These are phyloP conservation scores for Drechslerella dactyloides DNA, from an alignment of 2,329 filamentous ascomycete species.

Conservation along the genomic window DNA sequence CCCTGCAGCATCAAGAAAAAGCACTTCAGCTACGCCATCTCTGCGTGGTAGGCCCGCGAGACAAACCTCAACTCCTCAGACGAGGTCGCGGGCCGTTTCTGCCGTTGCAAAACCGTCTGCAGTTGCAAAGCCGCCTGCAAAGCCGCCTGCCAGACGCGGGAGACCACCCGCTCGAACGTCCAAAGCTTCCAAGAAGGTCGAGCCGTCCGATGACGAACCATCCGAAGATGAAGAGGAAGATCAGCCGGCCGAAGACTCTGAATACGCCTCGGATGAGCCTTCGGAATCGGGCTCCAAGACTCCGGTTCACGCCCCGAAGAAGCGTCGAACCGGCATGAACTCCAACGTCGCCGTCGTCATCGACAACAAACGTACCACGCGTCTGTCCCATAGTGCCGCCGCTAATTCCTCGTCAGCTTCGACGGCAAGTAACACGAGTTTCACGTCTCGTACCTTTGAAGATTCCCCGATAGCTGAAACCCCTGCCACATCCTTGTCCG, in stretches of 20 bases:
- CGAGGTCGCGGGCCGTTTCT: constrained; percentile 20
- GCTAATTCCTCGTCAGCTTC: constrained; percentile 2
- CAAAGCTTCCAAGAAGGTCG: constrained; percentile 6
- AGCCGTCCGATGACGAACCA: constrained; percentile 4
- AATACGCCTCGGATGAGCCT: constrained; percentile 4
- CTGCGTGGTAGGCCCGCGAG: constrained; percentile 26
- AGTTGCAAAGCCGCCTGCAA: constrained; percentile 11
- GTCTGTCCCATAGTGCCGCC: neutral
- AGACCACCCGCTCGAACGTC: constrained; percentile 15
- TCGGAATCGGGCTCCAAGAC: neutral
- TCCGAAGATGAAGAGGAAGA: constrained; percentile 1
- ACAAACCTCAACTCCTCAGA: constrained; percentile 18
- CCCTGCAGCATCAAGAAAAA: constrained; percentile 15
- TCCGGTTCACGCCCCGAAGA: constrained; percentile 17
- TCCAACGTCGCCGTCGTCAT: constrained; percentile 44
- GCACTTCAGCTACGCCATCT: constrained; percentile 8
- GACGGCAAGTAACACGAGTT: constrained; percentile 15
- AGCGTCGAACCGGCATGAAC: constrained; percentile 29
- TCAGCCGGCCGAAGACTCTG: neutral
- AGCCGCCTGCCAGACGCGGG: constrained; percentile 15
- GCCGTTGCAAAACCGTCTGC: constrained; percentile 13
- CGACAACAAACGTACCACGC: constrained; percentile 12
- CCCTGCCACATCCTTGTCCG: constrained; percentile 26
- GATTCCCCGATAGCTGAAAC: constrained; percentile 13
- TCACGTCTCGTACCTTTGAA: constrained; percentile 19